These are phyloP conservation scores for Wickerhamiella alocasiicola DNA, from an alignment of 805 yeast genomes.

Conservation along the genomic window DNA sequence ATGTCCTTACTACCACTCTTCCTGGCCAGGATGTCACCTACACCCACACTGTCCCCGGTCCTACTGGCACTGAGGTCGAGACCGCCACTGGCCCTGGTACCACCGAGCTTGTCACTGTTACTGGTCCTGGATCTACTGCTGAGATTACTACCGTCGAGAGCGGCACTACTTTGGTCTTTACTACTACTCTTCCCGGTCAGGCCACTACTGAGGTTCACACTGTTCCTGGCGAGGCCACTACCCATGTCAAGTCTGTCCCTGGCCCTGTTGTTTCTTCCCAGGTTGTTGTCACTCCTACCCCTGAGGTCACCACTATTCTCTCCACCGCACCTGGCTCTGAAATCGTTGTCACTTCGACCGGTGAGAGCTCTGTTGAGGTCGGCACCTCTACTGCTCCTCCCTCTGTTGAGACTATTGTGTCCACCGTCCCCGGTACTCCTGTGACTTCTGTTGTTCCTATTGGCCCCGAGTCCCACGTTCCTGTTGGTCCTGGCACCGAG, in stretches of 20 bases:
- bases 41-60: slow-evolving; percentile 7
- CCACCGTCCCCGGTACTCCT: slow-evolving; percentile 1
- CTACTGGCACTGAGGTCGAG: not conserved
- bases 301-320: not conserved
- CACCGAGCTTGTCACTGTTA: not conserved
- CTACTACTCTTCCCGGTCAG: not conserved
- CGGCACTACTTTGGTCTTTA: slow-evolving; percentile 7
- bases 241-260: not conserved
- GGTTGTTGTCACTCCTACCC: slow-evolving; percentile 1
- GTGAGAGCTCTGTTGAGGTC: not conserved
- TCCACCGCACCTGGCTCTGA: not conserved
- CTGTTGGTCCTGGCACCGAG: not conserved
- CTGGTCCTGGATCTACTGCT: not conserved
- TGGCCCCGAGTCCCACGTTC: too few relatives aligned
- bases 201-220: slow-evolving; percentile 2
- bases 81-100: not conserved
- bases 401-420: not conserved
- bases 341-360: not conserved
- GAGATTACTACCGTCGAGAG: slow-evolving; percentile 1
- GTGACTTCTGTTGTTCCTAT: not conserved
- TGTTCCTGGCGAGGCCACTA: slow-evolving; percentile 6
- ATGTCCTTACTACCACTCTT: slow-evolving; percentile 1
- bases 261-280: not conserved
- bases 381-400: slow-evolving; percentile 6
- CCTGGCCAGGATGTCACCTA: slow-evolving; percentile 5